Conservation (phyloP, 352 stramenopile genomes). For the Phytopythium sindhum region DNA sequence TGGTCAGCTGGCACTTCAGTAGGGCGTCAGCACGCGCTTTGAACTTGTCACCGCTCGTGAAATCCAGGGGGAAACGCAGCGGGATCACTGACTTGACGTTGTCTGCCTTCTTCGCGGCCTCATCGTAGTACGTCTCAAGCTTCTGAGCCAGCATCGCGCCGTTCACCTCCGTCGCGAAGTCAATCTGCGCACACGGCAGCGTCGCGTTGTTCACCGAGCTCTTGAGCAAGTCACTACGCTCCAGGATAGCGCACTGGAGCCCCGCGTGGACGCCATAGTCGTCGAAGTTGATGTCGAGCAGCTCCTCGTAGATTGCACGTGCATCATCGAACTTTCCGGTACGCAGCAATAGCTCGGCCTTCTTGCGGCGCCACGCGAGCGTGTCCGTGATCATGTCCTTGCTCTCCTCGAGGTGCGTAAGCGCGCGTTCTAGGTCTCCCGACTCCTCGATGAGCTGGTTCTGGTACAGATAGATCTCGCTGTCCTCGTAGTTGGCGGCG, state of each 20-base stretch:
- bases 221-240: conserved; percentile 54
- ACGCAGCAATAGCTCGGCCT: conserved; percentile 66
- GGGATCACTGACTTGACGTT: conserved; percentile 78
- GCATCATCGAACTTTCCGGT: conserved; percentile 69
- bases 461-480: conserved; percentile 96
- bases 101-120: conserved; percentile 32
- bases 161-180: conserved; percentile 43
- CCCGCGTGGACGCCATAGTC: conserved; percentile 89
- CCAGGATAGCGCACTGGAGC: conserved; percentile 76
- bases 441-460: conserved; percentile 92
- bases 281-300: conserved; percentile 88
- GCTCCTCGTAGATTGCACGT: conserved; percentile 51
- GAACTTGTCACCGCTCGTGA: conserved; percentile 78
- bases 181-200: conserved; percentile 45
- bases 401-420: conserved; percentile 84
- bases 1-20: conserved; percentile 74
- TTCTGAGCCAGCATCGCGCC: conserved; percentile 36
- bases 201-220: conserved; percentile 25
- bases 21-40: conserved; percentile 57
- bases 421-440: conserved; percentile 76
- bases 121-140: conserved; percentile 53
- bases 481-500: conserved; percentile 90
- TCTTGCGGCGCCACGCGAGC: conserved; percentile 73
- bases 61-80: conserved; percentile 90
- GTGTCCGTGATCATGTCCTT: conserved; percentile 75